These are phyloP conservation scores for Neonectria faginata DNA, from an alignment of 2,329 filamentous ascomycete genomes.

Conservation along the genomic window DNA sequence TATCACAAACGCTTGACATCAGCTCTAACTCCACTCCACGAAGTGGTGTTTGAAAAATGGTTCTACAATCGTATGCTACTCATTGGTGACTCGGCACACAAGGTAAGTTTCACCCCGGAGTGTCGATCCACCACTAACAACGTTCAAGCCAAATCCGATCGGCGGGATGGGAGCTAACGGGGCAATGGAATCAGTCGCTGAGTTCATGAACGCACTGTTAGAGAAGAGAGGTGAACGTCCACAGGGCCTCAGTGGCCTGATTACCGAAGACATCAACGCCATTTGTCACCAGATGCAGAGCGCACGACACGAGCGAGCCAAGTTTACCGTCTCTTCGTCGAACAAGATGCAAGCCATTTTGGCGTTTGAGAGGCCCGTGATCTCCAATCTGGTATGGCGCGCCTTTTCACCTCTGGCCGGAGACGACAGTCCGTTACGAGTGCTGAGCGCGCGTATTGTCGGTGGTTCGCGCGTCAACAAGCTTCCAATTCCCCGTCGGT, in stretches of 20 bases:
- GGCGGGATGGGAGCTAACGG: slow-evolving; percentile 46
- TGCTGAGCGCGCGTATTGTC: neutral
- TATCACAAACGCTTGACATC: slow-evolving; percentile 15
- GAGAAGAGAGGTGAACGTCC: slow-evolving; percentile 10
- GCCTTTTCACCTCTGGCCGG: neutral
- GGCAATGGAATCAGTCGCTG: slow-evolving; percentile 42
- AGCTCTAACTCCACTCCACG: slow-evolving; percentile 50
- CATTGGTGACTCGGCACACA: slow-evolving; percentile 57
- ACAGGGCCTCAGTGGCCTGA: slow-evolving; percentile 23
- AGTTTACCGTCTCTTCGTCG: neutral
- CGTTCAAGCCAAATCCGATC: slow-evolving; percentile 41
- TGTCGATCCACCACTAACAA: neutral
- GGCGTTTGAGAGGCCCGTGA: slow-evolving; percentile 5
- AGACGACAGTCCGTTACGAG: neutral
- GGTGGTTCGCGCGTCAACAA: slow-evolving; percentile 5
- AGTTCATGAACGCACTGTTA: slow-evolving; percentile 14
- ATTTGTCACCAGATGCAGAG: slow-evolving; percentile 37
- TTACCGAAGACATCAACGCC: neutral
- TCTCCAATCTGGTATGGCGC: slow-evolving; percentile 1
- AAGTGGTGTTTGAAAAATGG: slow-evolving; percentile 54
- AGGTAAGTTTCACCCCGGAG: neutral
- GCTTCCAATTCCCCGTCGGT: neutral
- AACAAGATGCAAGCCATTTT: slow-evolving; percentile 10
- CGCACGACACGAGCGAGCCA: slow-evolving; percentile 26
- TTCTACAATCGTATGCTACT: slow-evolving; percentile 53